Conservation (phyloP, 495 filamentous ascomycete species). For the Penicillium bovifimosum region DNA sequence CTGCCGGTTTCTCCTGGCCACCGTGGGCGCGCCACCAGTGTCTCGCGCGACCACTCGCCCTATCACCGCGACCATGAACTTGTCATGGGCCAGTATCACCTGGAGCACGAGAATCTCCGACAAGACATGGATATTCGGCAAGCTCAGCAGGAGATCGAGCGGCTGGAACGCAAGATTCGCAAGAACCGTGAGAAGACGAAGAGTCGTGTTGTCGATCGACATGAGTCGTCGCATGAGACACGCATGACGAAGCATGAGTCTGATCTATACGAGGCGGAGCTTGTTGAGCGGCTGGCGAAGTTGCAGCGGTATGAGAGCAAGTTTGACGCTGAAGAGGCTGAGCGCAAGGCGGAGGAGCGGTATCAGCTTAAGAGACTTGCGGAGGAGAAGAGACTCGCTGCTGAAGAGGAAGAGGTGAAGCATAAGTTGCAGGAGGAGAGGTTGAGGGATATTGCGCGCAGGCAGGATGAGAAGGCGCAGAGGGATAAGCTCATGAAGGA, state of each 20-base stretch:
- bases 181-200: conserved; percentile 24
- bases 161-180: conserved; percentile 40
- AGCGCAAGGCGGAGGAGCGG: conserved; percentile 24
- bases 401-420: conserved; percentile 22
- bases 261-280: conserved; percentile 34
- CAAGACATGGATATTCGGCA: conserved; percentile 39
- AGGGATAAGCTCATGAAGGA: conserved; percentile 17
- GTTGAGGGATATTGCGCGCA: conserved; percentile 8
- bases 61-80: conserved; percentile 34
- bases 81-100: conserved; percentile 31
- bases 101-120: conserved; percentile 33
- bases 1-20: conserved; percentile 1
- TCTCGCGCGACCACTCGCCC: conserved; percentile 19
- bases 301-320: conserved; percentile 33
- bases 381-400: conserved; percentile 26
- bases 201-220: conserved; percentile 8
- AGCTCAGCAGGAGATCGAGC: conserved; percentile 42
- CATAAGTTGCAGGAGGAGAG: conserved; percentile 16
- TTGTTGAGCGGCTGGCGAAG: conserved; percentile 30
- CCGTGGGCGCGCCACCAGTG: conserved; percentile 17
- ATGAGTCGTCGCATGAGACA: conserved; percentile 14
- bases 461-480: not conserved
- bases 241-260: conserved; percentile 31
- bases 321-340: conserved; percentile 29
- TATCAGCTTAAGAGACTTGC: conserved; percentile 29